Evolutionary conservation across 2,329 filamentous ascomycete genomes (phyloP).

Genomic region (Elsinoe necatrix): DNA sequence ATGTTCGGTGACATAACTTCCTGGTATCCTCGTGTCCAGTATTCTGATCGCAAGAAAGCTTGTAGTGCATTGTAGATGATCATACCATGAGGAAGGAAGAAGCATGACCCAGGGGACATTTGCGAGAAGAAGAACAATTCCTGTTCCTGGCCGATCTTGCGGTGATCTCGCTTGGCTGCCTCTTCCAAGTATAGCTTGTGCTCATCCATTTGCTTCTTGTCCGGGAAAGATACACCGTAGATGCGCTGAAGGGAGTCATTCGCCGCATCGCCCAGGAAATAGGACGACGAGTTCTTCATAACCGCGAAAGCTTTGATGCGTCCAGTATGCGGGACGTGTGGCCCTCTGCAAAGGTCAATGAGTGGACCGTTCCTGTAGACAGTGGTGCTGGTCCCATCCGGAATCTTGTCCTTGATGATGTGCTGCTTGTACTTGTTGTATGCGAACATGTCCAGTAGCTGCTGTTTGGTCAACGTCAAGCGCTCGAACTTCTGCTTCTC

Average conservation of each 20-base stretch:
- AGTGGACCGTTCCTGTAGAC: conserved; percentile 90
- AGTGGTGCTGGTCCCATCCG: conserved; percentile 81
- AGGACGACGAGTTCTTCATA: conserved; percentile 77
- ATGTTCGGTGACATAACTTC: conserved; percentile 96
- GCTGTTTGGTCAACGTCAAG: conserved; percentile 77
- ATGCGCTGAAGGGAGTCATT: conserved; percentile 96
- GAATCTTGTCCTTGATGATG: conserved; percentile 88
- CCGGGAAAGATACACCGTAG: conserved; percentile 92
- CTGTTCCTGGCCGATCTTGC: conserved; percentile 88
- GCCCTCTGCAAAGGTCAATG: conserved; percentile 91
- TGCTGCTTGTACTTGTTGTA: conserved; percentile 99
- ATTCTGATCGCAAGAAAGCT: conserved; percentile 73
- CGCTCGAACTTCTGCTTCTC: conserved; percentile 95
- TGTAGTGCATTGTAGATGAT: conserved; percentile 88
- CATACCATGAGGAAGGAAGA: conserved; percentile 87
- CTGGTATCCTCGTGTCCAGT: conserved; percentile 86
- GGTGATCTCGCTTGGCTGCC: conserved; percentile 93
- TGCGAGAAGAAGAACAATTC: conserved; percentile 97
- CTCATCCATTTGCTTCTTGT: conserved; percentile 89
- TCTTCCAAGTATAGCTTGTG: conserved; percentile 95
- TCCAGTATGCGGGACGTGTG: conserved; percentile 87
- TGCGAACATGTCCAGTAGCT: conserved; percentile 90
- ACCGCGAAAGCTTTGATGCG: conserved; percentile 92
- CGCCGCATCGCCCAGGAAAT: conserved; percentile 87
- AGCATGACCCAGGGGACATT: conserved; percentile 82